Evolutionary conservation across 2,329 filamentous ascomycete genomes (phyloP), one percentile per base, ranked within the genome.

Genomic region (Fonsecaea pedrosoi): DNA sequence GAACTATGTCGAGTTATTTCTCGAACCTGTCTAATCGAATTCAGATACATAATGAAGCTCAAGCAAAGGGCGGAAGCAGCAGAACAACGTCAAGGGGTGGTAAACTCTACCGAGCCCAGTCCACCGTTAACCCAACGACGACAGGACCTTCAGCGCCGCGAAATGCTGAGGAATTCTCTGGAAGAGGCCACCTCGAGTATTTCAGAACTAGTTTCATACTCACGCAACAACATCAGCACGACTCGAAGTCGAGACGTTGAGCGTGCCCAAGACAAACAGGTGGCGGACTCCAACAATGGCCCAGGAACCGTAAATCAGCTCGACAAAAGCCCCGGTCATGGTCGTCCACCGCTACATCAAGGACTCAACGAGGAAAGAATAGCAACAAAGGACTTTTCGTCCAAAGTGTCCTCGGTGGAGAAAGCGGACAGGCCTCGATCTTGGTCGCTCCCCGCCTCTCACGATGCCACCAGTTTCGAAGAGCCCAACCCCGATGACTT

Each of bases 21-120:
- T 25, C 42, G n/a, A 21, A 13, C 42, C 42, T 21, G 8, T 48
- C 42, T 48, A 12, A 48, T 12, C 8, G 9, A 10, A 21, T 8
- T 9, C 10, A 48, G 42, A 12, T 48, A 48, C 42, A 48, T 48
- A 10, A 48, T 48, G n/a, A 48, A 48, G 42, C 42, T 48, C 42
- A 48, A 48, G 12, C 42, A 48, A 48, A 48, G 42, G 18, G 42
- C 42, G 10, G 42, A 48, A 48, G 42, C n/a, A 12, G 42, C 42
- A 8, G 42, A 48, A 21, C 42, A 48, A 21, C 42, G 42, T 10
- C 42, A 48, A 48, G 18, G n/a, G 42, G n/a, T 13, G 42, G 42
- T 8, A 8, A 48, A 25, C 18, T 9, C 42, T 48, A 21, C n/a
- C 18, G 42, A 48, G 8, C 42, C n/a, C 42, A 48, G 42, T 48